phyloP scores from a whole-genome alignment of 2,329 filamentous ascomycete species.

The Zopfia rhizophila region DNA sequence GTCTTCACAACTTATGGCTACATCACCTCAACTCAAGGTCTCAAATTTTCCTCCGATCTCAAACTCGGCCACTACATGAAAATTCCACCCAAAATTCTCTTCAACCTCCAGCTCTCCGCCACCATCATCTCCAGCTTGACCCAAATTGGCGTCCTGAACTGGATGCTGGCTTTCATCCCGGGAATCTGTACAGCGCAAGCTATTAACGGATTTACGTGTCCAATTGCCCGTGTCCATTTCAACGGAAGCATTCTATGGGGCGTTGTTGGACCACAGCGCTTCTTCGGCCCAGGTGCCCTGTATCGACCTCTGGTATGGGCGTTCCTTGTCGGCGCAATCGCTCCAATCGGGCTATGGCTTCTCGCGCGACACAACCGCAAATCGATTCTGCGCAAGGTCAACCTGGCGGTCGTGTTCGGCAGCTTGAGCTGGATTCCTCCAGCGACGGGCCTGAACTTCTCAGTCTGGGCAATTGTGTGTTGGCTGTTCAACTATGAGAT shows the following conservation, averaged over 20 bases:
- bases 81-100: slow-evolving; percentile 81
- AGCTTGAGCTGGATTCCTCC: slow-evolving; percentile 88
- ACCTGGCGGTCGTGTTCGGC: slow-evolving; percentile 84
- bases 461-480: slow-evolving; percentile 85
- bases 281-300: slow-evolving; percentile 80
- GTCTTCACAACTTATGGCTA: slow-evolving; percentile 93
- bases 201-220: slow-evolving; percentile 89
- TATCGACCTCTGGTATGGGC: slow-evolving; percentile 84
- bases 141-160: slow-evolving; percentile 86
- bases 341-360: slow-evolving; percentile 79
- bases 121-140: slow-evolving; percentile 81
- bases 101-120: slow-evolving; percentile 80
- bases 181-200: slow-evolving; percentile 81
- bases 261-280: slow-evolving; percentile 82
- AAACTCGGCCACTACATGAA: slow-evolving; percentile 93
- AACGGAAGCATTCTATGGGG: slow-evolving; percentile 92
- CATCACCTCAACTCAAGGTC: slow-evolving; percentile 86
- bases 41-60: slow-evolving; percentile 88
- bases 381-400: slow-evolving; percentile 78
- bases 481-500: slow-evolving; percentile 85
- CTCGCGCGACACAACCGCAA: slow-evolving; percentile 67
- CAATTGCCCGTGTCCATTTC: slow-evolving; percentile 87
- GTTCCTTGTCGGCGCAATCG: slow-evolving; percentile 79
- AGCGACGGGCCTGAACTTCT: slow-evolving; percentile 84
- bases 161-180: slow-evolving; percentile 84